These are phyloP conservation scores for Fraxinus baroniana DNA, from an alignment of 305 asterid species.

Conservation along the genomic window DNA sequence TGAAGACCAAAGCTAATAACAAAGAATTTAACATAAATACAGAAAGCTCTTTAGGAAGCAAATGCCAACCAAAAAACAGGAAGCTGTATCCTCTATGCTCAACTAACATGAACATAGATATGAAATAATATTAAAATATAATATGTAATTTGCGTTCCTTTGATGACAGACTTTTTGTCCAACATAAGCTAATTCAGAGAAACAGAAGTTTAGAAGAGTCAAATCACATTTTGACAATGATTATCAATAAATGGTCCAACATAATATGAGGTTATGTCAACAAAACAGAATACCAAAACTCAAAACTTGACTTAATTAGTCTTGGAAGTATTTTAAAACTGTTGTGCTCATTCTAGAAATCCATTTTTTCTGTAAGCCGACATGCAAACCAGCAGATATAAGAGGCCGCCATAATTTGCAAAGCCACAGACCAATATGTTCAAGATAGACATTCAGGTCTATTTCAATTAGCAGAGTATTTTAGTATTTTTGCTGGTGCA, in stretches of 20 bases:
- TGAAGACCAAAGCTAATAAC: not conserved
- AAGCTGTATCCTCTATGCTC: not conserved
- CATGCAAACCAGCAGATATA: not conserved
- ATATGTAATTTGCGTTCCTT: not conserved
- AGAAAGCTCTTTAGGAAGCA: not conserved
- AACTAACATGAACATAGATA: not conserved
- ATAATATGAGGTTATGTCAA: not conserved
- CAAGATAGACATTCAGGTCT: not conserved
- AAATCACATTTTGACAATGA: not conserved
- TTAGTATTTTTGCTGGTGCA: not conserved
- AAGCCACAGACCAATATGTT: not conserved
- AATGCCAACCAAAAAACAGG: not conserved
- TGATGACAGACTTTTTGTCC: not conserved
- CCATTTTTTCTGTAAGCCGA: not conserved
- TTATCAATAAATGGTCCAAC: not conserved
- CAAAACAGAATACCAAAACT: not conserved
- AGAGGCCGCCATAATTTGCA: not conserved
- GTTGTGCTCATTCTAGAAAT: not conserved
- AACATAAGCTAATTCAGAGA: not conserved
- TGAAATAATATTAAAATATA: not conserved
- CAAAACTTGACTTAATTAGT: not conserved
- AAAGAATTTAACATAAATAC: not conserved
- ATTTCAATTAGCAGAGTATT: not conserved
- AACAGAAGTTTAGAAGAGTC: not conserved
- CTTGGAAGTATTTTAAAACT: not conserved